A percentile compares a stretch with the other conserved stretches of the same genome.
These are phyloP conservation scores for Kentomonas sorsogonicus DNA, from an alignment of 208 protist genomes.

Conservation along the genomic window DNA sequence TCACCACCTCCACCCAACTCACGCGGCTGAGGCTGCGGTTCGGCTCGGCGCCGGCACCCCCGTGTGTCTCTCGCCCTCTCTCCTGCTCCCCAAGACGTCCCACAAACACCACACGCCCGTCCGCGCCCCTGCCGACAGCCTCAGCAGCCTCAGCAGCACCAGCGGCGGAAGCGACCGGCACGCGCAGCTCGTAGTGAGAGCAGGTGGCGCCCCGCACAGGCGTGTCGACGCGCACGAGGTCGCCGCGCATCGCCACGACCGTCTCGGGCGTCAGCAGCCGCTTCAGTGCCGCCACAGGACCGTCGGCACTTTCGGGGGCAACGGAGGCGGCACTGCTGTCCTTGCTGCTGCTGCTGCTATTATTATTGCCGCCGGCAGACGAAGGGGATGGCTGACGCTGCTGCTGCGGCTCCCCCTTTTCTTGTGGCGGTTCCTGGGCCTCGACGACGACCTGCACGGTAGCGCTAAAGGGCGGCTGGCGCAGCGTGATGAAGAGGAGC, in stretches of 20 bases:
- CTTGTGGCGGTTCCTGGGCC: background rate
- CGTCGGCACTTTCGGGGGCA: background rate
- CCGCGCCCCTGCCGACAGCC: too few relatives aligned
- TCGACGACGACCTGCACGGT: conserved; percentile 4
- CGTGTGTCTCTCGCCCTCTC: background rate
- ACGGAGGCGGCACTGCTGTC: background rate
- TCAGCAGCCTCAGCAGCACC: too few relatives aligned
- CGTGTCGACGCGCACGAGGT: conserved; percentile 21
- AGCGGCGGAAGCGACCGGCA: too few relatives aligned
- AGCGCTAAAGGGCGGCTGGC: background rate
- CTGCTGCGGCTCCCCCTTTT: background rate
- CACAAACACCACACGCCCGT: conserved; percentile 24
- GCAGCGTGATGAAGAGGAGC: conserved; percentile 1
- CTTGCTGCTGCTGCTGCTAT: background rate
- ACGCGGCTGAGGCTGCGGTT: background rate
- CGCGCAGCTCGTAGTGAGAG: conserved; percentile 52
- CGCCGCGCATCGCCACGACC: conserved; percentile 57
- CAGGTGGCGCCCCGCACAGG: conserved; percentile 51
- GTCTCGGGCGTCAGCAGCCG: conserved; percentile 55
- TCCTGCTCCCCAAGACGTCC: background rate
- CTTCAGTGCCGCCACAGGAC: background rate
- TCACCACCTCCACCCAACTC: background rate
- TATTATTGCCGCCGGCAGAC: too few relatives aligned
- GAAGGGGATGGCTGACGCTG: too few relatives aligned
- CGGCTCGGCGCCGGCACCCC: too few relatives aligned